A percentile compares a stretch with the other conserved stretches of the same genome.
Conservation (phyloP, 139 green algal species). For the Chlorella sp. region DNA sequence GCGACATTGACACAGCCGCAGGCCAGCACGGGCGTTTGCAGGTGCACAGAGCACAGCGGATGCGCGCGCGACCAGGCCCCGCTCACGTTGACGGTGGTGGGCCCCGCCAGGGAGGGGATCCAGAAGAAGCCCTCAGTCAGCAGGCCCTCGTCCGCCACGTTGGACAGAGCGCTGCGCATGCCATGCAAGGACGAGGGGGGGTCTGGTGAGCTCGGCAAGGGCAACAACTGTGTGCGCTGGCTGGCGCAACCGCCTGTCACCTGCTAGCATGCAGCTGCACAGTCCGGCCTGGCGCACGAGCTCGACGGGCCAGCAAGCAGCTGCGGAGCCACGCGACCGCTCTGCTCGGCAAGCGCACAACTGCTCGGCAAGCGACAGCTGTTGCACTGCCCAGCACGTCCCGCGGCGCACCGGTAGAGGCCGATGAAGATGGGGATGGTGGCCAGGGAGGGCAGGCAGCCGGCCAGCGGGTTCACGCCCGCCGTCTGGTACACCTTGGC, state of each 20-base stretch:
- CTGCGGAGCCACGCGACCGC: too few species aligned
- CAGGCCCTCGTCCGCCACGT: slow-evolving; percentile 89
- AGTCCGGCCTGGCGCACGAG: too few species aligned
- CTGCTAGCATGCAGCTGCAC: too few species aligned
- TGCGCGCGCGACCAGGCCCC: too few species aligned
- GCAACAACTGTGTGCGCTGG: too few species aligned
- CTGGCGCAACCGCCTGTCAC: too few species aligned
- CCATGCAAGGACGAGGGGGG: background rate
- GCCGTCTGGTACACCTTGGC: slow-evolving; percentile 93
- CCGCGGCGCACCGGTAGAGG: slow-evolving; percentile 79
- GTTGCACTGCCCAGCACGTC: too few species aligned
- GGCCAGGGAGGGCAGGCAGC: slow-evolving; percentile 91
- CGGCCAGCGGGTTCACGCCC: slow-evolving; percentile 92
- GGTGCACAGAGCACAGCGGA: background rate
- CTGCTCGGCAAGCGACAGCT: too few species aligned
- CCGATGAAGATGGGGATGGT: slow-evolving; percentile 96
- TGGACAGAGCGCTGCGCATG: slow-evolving; percentile 78
- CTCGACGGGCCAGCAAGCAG: too few species aligned
- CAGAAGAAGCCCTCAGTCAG: slow-evolving; percentile 94
- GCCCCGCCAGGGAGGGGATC: slow-evolving; percentile 91
- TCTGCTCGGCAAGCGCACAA: too few species aligned
- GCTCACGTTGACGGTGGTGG: slow-evolving; percentile 62
- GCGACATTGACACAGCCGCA: too few species aligned
- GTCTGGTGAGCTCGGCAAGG: background rate
- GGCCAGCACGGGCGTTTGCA: background rate